phyloP scores from a whole-genome alignment of 192 early-diverging fungal species.

The Backusella australiensis region DNA sequence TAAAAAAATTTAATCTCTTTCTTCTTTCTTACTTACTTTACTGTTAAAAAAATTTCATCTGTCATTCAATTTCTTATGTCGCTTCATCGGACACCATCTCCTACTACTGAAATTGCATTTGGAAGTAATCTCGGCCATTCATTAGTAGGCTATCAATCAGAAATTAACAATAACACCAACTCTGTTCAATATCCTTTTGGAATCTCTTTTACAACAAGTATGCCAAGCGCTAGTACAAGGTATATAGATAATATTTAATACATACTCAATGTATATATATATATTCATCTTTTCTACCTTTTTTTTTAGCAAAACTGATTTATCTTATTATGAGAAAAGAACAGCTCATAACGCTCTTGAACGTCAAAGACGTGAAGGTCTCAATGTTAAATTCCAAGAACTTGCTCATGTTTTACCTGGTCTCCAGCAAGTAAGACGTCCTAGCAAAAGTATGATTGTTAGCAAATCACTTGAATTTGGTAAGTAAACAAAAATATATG shows the following conservation, averaged over 20 bases:
- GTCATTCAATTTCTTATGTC: neutral
- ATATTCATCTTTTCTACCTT: neutral
- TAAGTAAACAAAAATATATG: conserved; percentile 19
- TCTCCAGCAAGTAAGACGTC: conserved; percentile 66
- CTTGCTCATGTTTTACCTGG: conserved; percentile 76
- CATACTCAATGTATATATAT: neutral
- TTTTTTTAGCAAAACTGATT: neutral
- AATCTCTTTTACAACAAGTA: neutral
- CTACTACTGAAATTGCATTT: neutral
- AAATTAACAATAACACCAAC: neutral
- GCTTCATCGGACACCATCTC: neutral
- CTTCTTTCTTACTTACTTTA: neutral
- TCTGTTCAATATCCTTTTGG: neutral
- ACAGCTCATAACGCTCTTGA: conserved; percentile 82
- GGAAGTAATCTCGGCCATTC: neutral
- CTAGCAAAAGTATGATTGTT: conserved; percentile 80
- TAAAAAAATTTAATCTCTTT: neutral
- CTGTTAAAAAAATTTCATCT: neutral
- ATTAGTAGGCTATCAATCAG: neutral
- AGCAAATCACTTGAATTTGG: conserved; percentile 76
- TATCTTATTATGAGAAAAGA: conserved; percentile 51
- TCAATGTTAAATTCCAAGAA: conserved; percentile 81
- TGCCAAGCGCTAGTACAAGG: neutral
- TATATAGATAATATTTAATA: neutral
- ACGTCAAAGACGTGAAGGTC: conserved; percentile 73